Evolutionary conservation across 1,139 yeast genomes (phyloP).

Genomic region (Yueomyces sp.): DNA sequence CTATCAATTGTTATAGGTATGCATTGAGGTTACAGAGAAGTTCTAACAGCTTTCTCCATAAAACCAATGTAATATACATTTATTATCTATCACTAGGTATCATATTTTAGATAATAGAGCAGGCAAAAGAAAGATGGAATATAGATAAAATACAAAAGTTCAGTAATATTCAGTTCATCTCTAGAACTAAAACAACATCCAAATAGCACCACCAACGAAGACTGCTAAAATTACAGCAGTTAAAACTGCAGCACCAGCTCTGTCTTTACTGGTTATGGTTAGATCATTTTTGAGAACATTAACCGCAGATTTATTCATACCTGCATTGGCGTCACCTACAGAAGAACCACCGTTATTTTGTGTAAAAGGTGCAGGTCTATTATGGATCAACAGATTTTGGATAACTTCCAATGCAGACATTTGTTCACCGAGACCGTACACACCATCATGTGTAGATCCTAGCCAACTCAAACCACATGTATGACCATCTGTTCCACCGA

Average conservation of each 20-base stretch:
- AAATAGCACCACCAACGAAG: constrained; percentile 49
- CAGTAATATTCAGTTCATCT: no score
- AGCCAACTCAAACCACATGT: constrained; percentile 68
- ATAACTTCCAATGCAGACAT: constrained; percentile 65
- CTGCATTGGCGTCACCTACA: constrained; percentile 32
- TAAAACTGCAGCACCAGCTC: constrained; percentile 76
- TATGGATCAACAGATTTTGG: constrained; percentile 30
- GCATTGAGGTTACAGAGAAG: no score
- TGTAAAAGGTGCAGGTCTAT: constrained; percentile 31
- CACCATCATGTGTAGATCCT: constrained; percentile 43
- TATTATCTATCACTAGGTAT: no score
- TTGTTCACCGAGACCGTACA: constrained; percentile 69
- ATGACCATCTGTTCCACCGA: constrained; percentile 64
- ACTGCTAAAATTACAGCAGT: constrained; percentile 61
- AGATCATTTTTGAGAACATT: constrained; percentile 31
- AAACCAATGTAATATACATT: no score
- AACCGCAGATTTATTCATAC: constrained; percentile 24
- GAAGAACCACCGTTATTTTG: constrained; percentile 37
- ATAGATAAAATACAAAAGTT: no score
- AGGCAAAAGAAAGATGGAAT: no score
- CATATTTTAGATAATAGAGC: no score
- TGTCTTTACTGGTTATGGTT: constrained; percentile 45
- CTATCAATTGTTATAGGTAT: no score
- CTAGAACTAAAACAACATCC: constrained; percentile 45
- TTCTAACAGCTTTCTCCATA: no score